Evolutionary conservation across 805 yeast genomes (phyloP), one percentile per base, ranked within the genome.

Genomic region (Clavispora santaluciae): DNA sequence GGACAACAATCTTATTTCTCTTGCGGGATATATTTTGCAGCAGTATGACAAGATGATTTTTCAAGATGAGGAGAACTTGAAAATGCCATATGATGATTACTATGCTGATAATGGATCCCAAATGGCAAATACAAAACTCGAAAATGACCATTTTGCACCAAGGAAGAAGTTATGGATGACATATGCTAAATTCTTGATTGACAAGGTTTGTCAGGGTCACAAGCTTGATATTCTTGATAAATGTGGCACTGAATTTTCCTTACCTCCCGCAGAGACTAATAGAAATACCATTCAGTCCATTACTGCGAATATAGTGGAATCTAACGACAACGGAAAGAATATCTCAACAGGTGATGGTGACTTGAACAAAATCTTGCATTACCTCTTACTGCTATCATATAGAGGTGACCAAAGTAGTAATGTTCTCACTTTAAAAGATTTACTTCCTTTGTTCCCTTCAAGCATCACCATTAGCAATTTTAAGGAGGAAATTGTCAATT

Each of bases 361-460:
- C 13, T 43, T 65, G 25, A 63, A 63, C 40, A 39, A 45, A 33
- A 57, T 57, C 2, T 43, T 69, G 24, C 55, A 52, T 35, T 66
- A 66, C 40, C 53, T 69, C 10, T 51, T 69, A 11, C 54, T 54
- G 16, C 45, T 62, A 15, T 64, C 72, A 1, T 55, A 55, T 39
- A 39, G 56, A 8, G 46, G 43, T 20, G 53, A 57, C 22, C 48
- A 50, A 10, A 55, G 49, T 16, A 40, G 52, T 3, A 59, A 57
- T 25, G 53, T 75, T 11, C 57, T 86, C 16, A 75, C 81, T 3
- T 80, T 93, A 33, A 89, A 86, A 46, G 98, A 93, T 53, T 56
- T 93, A 30, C 63, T 93, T 38, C 95, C 95, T 2, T 65, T 87
- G 23, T 82, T 93, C 48, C 96, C 97, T 0, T 90, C 88, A 50